Evolutionary conservation across 176 grass and related monocot species (phyloP).

Genomic region (Zizania latifolia): DNA sequence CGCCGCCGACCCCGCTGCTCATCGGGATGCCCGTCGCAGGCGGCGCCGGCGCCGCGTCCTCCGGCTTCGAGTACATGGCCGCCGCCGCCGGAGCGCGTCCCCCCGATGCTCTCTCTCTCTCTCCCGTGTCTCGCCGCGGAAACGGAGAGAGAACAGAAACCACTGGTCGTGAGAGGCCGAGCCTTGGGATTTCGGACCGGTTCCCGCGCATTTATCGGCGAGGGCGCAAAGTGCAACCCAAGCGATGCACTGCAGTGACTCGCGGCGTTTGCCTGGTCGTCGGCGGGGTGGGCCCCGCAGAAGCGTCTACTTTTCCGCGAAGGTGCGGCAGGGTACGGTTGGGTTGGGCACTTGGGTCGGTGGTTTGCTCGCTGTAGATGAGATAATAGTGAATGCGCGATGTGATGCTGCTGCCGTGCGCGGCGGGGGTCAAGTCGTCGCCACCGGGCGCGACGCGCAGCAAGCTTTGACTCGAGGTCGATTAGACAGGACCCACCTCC

Average conservation of each 20-base stretch:
- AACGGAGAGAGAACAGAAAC: neutral
- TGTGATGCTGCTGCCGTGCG: neutral
- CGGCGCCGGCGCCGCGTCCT: neutral
- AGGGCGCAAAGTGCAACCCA: neutral
- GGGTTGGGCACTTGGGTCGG: too few species aligned
- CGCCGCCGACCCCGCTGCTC: neutral
- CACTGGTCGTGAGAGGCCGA: neutral
- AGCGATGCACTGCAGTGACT: too few species aligned
- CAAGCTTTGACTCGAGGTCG: neutral
- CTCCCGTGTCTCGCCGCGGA: neutral
- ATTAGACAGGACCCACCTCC: too few species aligned
- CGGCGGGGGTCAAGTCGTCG: neutral
- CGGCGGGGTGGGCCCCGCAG: too few species aligned
- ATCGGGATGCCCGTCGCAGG: conserved; percentile 28
- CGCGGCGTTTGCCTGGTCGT: too few species aligned
- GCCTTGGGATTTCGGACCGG: neutral
- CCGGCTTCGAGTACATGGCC: conserved; percentile 25
- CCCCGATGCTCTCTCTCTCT: neutral
- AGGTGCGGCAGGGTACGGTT: too few species aligned
- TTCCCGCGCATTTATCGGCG: neutral
- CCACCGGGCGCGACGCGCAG: neutral
- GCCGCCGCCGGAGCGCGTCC: neutral
- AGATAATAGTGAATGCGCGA: neutral
- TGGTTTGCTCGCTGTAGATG: too few species aligned
- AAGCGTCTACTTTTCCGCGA: too few species aligned